Percentiles rank a stretch among this genome's conserved stretches.
phyloP scores from a whole-genome alignment of 2,329 filamentous ascomycete genomes.

The Westerdykella ornata region DNA sequence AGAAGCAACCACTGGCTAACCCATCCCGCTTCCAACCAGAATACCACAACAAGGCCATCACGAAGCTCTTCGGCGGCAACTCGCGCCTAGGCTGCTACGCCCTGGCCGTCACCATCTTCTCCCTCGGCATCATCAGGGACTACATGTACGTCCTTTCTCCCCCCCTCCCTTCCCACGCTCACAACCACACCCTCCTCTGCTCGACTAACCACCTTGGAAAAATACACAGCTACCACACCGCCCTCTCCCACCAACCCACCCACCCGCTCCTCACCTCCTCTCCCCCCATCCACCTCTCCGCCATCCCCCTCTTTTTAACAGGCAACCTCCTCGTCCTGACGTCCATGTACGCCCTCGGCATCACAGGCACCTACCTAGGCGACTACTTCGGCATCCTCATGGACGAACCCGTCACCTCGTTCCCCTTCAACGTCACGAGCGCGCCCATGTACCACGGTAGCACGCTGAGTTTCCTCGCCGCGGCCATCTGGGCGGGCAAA shows the following conservation, averaged over 20 bases:
- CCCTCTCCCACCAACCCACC: conserved; percentile 60
- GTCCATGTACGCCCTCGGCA: conserved; percentile 84
- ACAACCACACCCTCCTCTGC: background rate
- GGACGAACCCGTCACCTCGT: conserved; percentile 88
- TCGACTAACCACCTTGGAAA: too few relatives aligned
- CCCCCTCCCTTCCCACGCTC: background rate
- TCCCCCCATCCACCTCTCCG: conserved; percentile 55
- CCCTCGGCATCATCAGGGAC: conserved; percentile 81
- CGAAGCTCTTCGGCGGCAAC: conserved; percentile 75
- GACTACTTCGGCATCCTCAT: conserved; percentile 99
- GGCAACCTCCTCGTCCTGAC: conserved; percentile 83
- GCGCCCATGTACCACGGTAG: conserved; percentile 97
- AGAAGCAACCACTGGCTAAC: conserved; percentile 5
- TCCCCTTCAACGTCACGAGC: conserved; percentile 87
- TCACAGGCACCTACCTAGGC: conserved; percentile 92
- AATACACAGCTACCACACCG: conserved; percentile 1
- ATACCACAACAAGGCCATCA: conserved; percentile 84
- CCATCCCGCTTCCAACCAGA: conserved; percentile 49
- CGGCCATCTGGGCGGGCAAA: conserved; percentile 76
- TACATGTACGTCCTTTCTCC: conserved; percentile 34
- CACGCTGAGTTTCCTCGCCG: conserved; percentile 85
- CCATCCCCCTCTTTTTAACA: conserved; percentile 61
- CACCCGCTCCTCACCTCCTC: conserved; percentile 48
- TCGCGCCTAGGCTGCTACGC: conserved; percentile 78
- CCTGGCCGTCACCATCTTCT: conserved; percentile 85